Evolutionary conservation across 441 rosid species (phyloP), one percentile per base, ranked within the genome.

Genomic region (Populus hybrid): DNA sequence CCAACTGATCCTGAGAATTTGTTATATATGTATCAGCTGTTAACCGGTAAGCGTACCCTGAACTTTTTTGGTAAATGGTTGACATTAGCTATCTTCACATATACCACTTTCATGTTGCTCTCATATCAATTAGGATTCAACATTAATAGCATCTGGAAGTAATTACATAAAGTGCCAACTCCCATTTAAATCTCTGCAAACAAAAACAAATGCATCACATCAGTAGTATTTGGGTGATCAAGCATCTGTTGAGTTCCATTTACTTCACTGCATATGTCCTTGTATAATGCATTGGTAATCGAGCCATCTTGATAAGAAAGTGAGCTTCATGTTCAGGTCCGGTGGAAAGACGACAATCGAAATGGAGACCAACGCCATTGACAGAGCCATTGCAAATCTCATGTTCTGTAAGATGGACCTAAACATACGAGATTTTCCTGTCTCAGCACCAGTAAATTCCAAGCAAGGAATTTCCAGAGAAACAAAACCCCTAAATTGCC

Each of bases 301-400:
- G 66, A 75, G 59, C 53, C 67, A 6, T 67, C 8, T 23, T 81
- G 24, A 80, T 53, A 12, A 64, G 68, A 66, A 40, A 10, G n/a
- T 50, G 10, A 69, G 10, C 75, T 38, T 46, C 12, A 57, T 70
- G 18, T 75, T 75, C 87, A 88, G 94, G 81, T 75, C 77, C 30
- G 85, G 69, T 73, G 84, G 77, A 53, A 84, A 83, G 72, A 81
- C 80, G 73, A 73, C 77, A 59, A 72, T 64, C 8, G 99, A 95
- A 84, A 79, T 83, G 30, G 88, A 89, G 85, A 94, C 99, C 8
- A 95, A 92, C 82, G 70, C 89, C 36, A 83, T 91, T 3, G 98
- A 95, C 75, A 85, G 98, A 85, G 86, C 98, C 30, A 79, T 95
- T 1, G 98, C 98, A 1, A 92, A 85, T 68, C 88, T 94, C 74